Conservation (phyloP, 257 asterid genomes). For the Nicotiana tomentosiformis region DNA sequence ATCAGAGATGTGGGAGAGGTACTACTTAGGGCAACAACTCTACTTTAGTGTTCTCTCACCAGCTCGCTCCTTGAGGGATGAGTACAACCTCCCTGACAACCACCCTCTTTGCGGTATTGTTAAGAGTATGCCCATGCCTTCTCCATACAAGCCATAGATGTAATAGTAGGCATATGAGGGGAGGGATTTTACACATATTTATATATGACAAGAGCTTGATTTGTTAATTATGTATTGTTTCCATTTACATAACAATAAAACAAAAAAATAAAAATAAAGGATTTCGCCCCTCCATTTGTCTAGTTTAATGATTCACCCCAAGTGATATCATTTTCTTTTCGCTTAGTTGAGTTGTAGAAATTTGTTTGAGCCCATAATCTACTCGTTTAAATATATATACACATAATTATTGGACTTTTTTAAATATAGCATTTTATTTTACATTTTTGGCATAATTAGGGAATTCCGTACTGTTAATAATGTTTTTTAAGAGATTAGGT, state of each 20-base stretch:
- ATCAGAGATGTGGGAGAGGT: slow-evolving; percentile 12
- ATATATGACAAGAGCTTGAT: neutral
- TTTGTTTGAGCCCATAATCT: too few relatives aligned
- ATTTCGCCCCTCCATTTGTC: neutral
- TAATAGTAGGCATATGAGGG: too few relatives aligned
- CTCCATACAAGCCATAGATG: slow-evolving; percentile 5
- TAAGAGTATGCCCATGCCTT: neutral
- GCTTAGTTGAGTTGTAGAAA: too few relatives aligned
- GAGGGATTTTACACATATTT: too few relatives aligned
- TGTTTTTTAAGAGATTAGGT: neutral
- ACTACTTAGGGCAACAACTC: slow-evolving; percentile 8
- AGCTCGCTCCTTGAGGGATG: slow-evolving; percentile 7
- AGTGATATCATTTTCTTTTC: too few relatives aligned
- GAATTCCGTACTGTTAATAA: neutral
- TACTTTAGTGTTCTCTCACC: slow-evolving; percentile 11
- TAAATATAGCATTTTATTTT: too few relatives aligned
- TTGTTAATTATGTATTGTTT: too few relatives aligned
- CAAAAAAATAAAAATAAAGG: neutral
- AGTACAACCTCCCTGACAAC: slow-evolving; percentile 11
- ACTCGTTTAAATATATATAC: too few relatives aligned
- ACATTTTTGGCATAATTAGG: neutral
- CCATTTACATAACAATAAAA: too few relatives aligned
- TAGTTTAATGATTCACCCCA: neutral
- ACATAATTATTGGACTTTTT: neutral
- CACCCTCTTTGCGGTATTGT: slow-evolving; percentile 8